These are phyloP conservation scores for Priceomyces haplophilus DNA, from an alignment of 805 yeast species.

Conservation along the genomic window DNA sequence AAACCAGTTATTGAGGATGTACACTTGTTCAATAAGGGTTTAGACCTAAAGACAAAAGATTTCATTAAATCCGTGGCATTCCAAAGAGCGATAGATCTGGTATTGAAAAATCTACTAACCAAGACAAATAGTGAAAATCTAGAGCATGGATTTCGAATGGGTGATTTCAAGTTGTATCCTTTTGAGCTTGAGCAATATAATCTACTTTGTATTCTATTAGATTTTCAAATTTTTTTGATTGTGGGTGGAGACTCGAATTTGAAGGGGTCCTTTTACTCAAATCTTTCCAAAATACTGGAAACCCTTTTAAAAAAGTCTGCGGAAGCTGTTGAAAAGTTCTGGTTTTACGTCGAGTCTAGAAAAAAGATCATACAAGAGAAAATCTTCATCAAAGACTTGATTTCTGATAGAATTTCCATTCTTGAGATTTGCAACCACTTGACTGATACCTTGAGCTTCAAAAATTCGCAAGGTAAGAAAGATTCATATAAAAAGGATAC, in stretches of 20 bases:
- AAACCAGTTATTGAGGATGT: slow-evolving; percentile 10
- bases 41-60: slow-evolving; percentile 20
- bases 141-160: background rate
- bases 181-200: slow-evolving; percentile 12
- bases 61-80: slow-evolving; percentile 21
- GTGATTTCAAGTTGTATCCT: slow-evolving; percentile 1
- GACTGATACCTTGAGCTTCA: slow-evolving; percentile 28
- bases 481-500: slow-evolving; percentile 36
- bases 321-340: slow-evolving; percentile 23
- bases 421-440: slow-evolving; percentile 39
- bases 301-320: slow-evolving; percentile 21
- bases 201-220: slow-evolving; percentile 23
- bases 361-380: slow-evolving; percentile 16
- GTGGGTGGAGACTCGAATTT: slow-evolving; percentile 11
- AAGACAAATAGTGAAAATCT: background rate
- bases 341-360: slow-evolving; percentile 38
- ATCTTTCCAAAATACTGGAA: slow-evolving; percentile 23
- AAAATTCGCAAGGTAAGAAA: slow-evolving; percentile 17
- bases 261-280: slow-evolving; percentile 25
- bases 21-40: slow-evolving; percentile 19
- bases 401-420: slow-evolving; percentile 36
- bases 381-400: slow-evolving; percentile 25
- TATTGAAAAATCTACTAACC: background rate
- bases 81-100: slow-evolving; percentile 14
- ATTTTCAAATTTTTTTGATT: slow-evolving; percentile 22